Conservation (phyloP, 2,329 filamentous ascomycete species). For the Furcasterigmium furcatum region DNA sequence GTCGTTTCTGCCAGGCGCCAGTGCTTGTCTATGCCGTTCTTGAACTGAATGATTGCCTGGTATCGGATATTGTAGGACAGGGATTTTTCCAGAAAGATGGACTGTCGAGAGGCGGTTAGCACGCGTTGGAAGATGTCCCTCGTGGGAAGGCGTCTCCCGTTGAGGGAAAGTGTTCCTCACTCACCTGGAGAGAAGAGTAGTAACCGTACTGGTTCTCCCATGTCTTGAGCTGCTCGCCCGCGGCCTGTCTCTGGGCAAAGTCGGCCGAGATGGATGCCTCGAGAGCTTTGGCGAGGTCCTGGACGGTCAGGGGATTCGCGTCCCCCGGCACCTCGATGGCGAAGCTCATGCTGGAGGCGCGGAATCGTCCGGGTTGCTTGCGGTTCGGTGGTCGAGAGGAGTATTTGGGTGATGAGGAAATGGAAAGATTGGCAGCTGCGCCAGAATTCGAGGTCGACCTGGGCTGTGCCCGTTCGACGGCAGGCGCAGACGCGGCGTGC, state of each 20-base stretch:
- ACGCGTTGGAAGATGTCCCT: not conserved
- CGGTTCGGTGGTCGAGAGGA: no score
- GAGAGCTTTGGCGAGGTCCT: conserved; percentile 63
- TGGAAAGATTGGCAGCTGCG: no score
- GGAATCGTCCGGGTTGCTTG: not conserved
- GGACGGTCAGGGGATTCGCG: conserved; percentile 65
- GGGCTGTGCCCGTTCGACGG: no score
- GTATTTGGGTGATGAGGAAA: no score
- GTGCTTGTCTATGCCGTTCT: conserved; percentile 93
- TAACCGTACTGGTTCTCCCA: conserved; percentile 69
- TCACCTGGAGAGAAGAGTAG: conserved; percentile 69
- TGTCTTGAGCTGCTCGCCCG: conserved; percentile 65
- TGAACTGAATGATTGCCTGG: conserved; percentile 88
- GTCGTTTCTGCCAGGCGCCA: conserved; percentile 66
- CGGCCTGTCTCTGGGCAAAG: conserved; percentile 61
- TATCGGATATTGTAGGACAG: conserved; percentile 78
- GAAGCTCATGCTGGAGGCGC: conserved; percentile 54
- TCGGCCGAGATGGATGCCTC: conserved; percentile 61
- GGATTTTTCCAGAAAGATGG: conserved; percentile 76
- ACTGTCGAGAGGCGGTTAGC: conserved; percentile 38
- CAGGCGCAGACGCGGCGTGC: no score
- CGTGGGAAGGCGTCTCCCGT: conserved; percentile 14
- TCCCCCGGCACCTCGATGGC: conserved; percentile 78
- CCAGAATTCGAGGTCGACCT: no score
- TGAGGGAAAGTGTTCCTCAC: no score